A percentile compares a stretch with the other conserved stretches of the same genome.
Conservation (phyloP, 257 asterid genomes). For the Marsdenia floribunda region DNA sequence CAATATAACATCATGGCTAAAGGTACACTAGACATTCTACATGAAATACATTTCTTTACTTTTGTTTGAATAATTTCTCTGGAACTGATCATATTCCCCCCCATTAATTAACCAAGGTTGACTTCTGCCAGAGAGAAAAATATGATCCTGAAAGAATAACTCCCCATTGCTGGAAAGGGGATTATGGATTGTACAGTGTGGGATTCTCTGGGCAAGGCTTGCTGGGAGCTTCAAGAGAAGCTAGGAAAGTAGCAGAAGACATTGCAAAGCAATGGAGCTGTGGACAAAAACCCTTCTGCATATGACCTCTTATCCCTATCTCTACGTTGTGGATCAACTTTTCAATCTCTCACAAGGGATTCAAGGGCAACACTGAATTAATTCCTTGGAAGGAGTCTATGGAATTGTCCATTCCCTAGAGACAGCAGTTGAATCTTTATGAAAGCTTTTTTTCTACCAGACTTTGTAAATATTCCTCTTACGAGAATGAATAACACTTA, state of each 20-base stretch:
- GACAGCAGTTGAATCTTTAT: neutral
- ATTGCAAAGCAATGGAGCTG: neutral
- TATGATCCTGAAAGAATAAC: neutral
- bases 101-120: neutral
- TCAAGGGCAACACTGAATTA: neutral
- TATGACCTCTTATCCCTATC: too few species aligned
- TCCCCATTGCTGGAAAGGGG: constrained; percentile 4
- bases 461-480: neutral
- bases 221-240: constrained; percentile 2
- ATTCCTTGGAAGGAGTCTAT: neutral
- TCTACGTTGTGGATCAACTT: neutral
- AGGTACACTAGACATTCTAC: neutral
- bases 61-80: neutral
- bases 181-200: constrained; percentile 6
- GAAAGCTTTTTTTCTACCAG: neutral
- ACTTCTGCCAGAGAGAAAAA: neutral
- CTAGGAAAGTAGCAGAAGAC: constrained; percentile 7
- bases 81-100: neutral
- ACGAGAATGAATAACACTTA: too few species aligned
- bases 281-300: neutral
- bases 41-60: neutral
- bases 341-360: neutral
- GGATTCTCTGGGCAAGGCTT: constrained; percentile 4
- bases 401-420: neutral
- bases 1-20: constrained; percentile 5